Conservation (phyloP, 805 yeast species). For the Yarrowia osloensis region DNA sequence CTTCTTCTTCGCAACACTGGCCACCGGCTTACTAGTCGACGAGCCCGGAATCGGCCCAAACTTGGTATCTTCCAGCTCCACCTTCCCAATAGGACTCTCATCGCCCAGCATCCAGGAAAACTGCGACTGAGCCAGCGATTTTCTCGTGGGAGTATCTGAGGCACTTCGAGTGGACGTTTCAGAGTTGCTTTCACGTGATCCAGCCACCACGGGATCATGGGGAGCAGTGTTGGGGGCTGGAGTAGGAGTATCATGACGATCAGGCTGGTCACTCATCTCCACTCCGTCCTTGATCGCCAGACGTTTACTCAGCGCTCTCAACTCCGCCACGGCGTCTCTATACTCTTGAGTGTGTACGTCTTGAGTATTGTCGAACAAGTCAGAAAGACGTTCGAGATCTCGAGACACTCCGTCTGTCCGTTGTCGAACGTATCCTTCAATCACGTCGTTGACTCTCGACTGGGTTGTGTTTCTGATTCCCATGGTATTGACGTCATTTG, state of each 20-base stretch:
- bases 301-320: constrained; percentile 17
- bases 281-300: constrained; percentile 9
- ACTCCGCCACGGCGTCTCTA: neutral
- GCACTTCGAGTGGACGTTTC: neutral
- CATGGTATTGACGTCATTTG: constrained; percentile 29
- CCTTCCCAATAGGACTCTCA: constrained; percentile 4
- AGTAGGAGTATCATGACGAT: neutral
- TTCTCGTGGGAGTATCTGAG: constrained; percentile 33
- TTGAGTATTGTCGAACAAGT: constrained; percentile 3
- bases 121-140: constrained; percentile 37
- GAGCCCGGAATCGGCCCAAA: constrained; percentile 14
- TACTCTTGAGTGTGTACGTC: constrained; percentile 1
- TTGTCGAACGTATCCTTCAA: constrained; percentile 25
- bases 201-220: neutral
- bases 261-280: neutral
- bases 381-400: neutral
- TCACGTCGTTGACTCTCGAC: neutral
- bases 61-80: constrained; percentile 6
- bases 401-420: constrained; percentile 1
- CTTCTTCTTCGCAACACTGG: neutral
- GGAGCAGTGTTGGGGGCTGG: neutral
- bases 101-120: constrained; percentile 39
- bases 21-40: neutral
- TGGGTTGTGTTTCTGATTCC: constrained; percentile 12
- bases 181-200: neutral